Evolutionary conservation across 768 basidiomycete species (phyloP), one percentile per base, ranked within the genome.

Genomic region (Termitomyces sp.): DNA sequence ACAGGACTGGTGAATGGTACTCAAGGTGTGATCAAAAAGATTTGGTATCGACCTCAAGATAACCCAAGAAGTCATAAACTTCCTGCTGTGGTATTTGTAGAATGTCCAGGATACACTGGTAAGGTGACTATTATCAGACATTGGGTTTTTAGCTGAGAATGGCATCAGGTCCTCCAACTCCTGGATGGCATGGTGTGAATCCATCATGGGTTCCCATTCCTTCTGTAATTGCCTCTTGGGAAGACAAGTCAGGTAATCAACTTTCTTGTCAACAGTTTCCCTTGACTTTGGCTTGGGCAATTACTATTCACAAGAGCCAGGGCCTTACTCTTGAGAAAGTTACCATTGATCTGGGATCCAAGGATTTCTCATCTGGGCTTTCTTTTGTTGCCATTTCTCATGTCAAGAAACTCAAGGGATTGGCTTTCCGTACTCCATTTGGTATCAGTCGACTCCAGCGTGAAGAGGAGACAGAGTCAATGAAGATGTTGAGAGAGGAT

Each of bases 221-320:
- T 16, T 63, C 63, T 13, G 56, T 67, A 6, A 68, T 15, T 39
- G 56, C 63, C 18, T 20, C 15, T 32, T 65, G 53, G 46, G 58
- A 67, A 42, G 35, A 57, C 35, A 59, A 46, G 44, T 20, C 39
- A 12, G 58, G 58, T 1, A 63, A 64, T 24, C 50, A 40, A n/a
- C n/a, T 68, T 7, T 64, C 65, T n/a, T 35, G 61, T 57, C 64
- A 51, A 32, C 65, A 87, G 81, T 62, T 88, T 1, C 84, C 86
- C 4, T 28, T 28, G 28, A 28, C 28, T 2, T 28, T 28, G 28
- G 28, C 28, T 28, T 28, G 28, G 28, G 88, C 89, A 0, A 87
- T 90, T 78, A 84, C 84, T 2, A 90, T 92, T 59, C 89, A 91
- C 74, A 92, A 92, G 71, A 84, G 82, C 59, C 90, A 91, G 67